phyloP scores from a whole-genome alignment of 2,329 filamentous ascomycete genomes.

The Coleophoma crateriformis region DNA sequence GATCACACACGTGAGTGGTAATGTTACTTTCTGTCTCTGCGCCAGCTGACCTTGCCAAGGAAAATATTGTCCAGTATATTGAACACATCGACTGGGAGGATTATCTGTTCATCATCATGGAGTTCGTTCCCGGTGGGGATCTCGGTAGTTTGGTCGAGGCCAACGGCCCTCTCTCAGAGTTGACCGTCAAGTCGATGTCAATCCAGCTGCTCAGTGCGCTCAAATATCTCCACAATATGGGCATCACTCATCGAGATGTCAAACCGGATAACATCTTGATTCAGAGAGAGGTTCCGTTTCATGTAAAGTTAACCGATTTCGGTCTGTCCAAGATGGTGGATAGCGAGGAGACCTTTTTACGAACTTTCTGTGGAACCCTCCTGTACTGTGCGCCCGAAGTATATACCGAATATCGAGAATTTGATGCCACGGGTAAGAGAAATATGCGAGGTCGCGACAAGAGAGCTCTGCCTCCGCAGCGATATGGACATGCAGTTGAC shows the following conservation, averaged over 20 bases:
- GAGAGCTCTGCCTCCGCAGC: constrained; percentile 34
- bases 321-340: constrained; percentile 92
- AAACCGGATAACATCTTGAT: constrained; percentile 98
- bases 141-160: constrained; percentile 66
- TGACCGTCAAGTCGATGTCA: constrained; percentile 65
- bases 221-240: constrained; percentile 77
- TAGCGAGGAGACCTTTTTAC: constrained; percentile 84
- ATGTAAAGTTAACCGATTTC: constrained; percentile 93
- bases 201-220: constrained; percentile 75
- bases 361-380: constrained; percentile 93
- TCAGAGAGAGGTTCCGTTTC: constrained; percentile 63
- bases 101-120: constrained; percentile 94
- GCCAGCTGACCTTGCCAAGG: constrained; percentile 36
- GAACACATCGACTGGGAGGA: constrained; percentile 80
- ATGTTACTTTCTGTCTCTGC: constrained; percentile 2
- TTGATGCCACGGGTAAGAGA: constrained; percentile 60
- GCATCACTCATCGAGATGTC: constrained; percentile 96
- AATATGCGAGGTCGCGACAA: constrained; percentile 32
- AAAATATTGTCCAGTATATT: constrained; percentile 86
- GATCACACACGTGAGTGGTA: constrained; percentile 67
- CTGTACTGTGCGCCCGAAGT: constrained; percentile 96
- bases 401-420: constrained; percentile 68
- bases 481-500: constrained; percentile 89
- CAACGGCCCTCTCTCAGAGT: constrained; percentile 59
- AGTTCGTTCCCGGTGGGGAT: constrained; percentile 79